These are phyloP conservation scores for Wallemia hederae DNA, from an alignment of 1,284 basidiomycete species.

Conservation along the genomic window DNA sequence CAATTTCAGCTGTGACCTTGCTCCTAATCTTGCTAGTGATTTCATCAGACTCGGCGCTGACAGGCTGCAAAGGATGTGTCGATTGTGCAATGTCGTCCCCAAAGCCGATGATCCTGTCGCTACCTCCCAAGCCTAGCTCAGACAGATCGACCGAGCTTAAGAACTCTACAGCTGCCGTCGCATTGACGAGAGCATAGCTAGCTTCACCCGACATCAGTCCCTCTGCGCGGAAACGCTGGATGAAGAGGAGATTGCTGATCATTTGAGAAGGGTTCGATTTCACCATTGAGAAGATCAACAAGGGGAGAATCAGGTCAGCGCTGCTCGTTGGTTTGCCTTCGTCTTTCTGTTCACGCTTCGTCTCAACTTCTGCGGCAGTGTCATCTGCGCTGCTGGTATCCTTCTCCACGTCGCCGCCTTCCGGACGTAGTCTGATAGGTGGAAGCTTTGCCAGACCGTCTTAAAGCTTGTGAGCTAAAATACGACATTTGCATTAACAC, in stretches of 20 bases:
- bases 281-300: slow-evolving; percentile 73
- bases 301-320: slow-evolving; percentile 49
- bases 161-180: slow-evolving; percentile 78
- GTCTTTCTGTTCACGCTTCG: background rate
- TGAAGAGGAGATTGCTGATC: slow-evolving; percentile 58
- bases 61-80: slow-evolving; percentile 27
- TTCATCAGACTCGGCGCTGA: slow-evolving; percentile 12
- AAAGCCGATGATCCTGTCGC: slow-evolving; percentile 29
- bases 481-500: too few species aligned
- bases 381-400: background rate
- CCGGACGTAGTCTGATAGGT: slow-evolving; percentile 15
- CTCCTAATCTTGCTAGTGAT: slow-evolving; percentile 25
- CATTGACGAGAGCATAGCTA: slow-evolving; percentile 68
- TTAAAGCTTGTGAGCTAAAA: too few species aligned
- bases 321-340: background rate
- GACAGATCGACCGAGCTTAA: slow-evolving; percentile 66
- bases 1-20: slow-evolving; percentile 49
- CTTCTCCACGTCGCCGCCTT: slow-evolving; percentile 6
- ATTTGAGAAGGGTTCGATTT: slow-evolving; percentile 58
- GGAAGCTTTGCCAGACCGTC: slow-evolving; percentile 16
- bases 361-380: background rate
- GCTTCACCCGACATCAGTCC: slow-evolving; percentile 48
- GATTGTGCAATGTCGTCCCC: slow-evolving; percentile 15
- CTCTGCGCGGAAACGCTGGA: slow-evolving; percentile 49
- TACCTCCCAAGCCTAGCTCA: slow-evolving; percentile 43